A percentile compares a stretch with the other conserved stretches of the same genome.
phyloP scores from a whole-genome alignment of 495 filamentous ascomycete genomes.

The Trichoderma gamsii region DNA sequence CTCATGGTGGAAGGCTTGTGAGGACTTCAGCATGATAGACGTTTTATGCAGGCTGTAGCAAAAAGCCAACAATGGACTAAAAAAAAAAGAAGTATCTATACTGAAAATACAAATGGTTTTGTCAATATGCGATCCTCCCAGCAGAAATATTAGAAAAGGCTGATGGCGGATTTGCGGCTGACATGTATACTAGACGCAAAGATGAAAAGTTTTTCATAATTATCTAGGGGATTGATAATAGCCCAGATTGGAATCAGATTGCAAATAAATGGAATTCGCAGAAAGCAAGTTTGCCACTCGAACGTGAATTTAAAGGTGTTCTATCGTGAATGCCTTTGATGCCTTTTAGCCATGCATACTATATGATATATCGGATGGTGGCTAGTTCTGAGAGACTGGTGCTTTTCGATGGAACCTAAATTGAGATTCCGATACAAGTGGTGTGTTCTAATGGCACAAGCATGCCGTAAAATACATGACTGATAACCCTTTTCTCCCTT shows the following conservation, averaged over 20 bases:
- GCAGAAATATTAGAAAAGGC: not conserved
- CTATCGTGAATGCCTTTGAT: constrained; percentile 1
- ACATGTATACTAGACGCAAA: constrained; percentile 12
- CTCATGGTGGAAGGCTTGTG: constrained; percentile 4
- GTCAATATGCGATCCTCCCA: not conserved
- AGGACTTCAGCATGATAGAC: constrained; percentile 15
- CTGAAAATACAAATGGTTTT: constrained; percentile 5
- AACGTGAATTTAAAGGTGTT: constrained; percentile 4
- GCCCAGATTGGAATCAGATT: constrained; percentile 11
- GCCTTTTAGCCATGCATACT: not conserved
- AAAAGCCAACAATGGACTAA: not conserved
- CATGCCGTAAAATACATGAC: too few relatives aligned
- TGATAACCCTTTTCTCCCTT: too few relatives aligned
- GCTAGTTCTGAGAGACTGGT: not conserved
- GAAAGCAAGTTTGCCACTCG: not conserved
- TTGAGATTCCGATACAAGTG: too few relatives aligned
- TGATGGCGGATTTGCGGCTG: not conserved
- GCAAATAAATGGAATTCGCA: not conserved
- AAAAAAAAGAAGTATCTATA: not conserved
- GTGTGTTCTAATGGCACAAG: too few relatives aligned
- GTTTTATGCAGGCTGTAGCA: not conserved
- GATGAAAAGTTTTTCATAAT: not conserved
- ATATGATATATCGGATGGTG: not conserved
- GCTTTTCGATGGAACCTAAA: too few relatives aligned
- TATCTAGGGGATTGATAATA: not conserved